Conservation (phyloP, 805 yeast genomes). For the Myxozyma neglecta region DNA sequence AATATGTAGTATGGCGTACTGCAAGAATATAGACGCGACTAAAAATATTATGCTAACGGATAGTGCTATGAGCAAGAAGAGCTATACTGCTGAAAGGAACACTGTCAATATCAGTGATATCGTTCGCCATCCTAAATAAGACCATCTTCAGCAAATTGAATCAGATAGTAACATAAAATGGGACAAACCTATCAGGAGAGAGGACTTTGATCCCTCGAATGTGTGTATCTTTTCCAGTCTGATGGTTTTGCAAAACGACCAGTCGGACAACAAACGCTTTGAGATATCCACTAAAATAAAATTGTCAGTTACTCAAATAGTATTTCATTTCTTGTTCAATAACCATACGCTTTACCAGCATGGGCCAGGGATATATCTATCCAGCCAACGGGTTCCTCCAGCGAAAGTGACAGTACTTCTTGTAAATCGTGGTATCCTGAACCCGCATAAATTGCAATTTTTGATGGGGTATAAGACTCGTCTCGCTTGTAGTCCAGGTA, state of each 20-base stretch:
- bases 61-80: slow-evolving; percentile 37
- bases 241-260: slow-evolving; percentile 73
- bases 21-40: background rate
- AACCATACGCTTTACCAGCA: slow-evolving; percentile 47
- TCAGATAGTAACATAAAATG: slow-evolving; percentile 19
- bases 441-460: slow-evolving; percentile 66
- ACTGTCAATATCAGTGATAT: slow-evolving; percentile 28
- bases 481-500: slow-evolving; percentile 71
- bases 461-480: slow-evolving; percentile 89
- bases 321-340: background rate
- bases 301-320: no score
- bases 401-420: slow-evolving; percentile 60
- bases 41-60: slow-evolving; percentile 7
- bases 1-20: background rate
- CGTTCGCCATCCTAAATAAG: background rate
- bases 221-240: slow-evolving; percentile 95
- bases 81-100: slow-evolving; percentile 37
- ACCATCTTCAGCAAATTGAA: background rate
- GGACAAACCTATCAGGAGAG: slow-evolving; percentile 43
- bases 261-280: slow-evolving; percentile 68
- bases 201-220: slow-evolving; percentile 70
- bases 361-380: slow-evolving; percentile 60
- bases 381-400: slow-evolving; percentile 79
- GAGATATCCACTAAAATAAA: slow-evolving; percentile 46
- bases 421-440: slow-evolving; percentile 74